Conservation (phyloP, 805 yeast genomes). For the Spathaspora girioi region DNA sequence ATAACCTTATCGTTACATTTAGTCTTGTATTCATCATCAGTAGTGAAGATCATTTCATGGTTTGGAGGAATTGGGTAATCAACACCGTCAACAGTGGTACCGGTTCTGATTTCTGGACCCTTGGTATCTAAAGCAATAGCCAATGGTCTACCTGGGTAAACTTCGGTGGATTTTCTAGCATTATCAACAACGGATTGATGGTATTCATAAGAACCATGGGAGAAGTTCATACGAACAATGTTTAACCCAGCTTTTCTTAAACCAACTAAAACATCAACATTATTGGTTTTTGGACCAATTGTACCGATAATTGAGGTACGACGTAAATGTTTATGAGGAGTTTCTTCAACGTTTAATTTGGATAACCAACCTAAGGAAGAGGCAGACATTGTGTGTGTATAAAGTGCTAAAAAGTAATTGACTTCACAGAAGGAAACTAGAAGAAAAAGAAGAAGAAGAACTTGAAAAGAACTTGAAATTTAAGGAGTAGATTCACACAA, state of each 20-base stretch:
- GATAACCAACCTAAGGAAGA: conserved; percentile 76
- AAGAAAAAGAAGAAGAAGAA: not conserved
- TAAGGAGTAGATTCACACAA: not conserved
- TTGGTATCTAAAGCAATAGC: conserved; percentile 98
- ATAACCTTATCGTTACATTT: conserved; percentile 74
- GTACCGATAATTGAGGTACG: conserved; percentile 98
- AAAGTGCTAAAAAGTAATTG: not conserved
- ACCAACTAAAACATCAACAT: conserved; percentile 75
- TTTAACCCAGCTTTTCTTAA: conserved; percentile 96
- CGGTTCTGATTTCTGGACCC: conserved; percentile 99
- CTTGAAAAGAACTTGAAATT: not conserved
- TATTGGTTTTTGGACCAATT: conserved; percentile 97
- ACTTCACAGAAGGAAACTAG: not conserved
- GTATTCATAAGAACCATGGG: conserved; percentile 97
- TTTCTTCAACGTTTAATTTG: conserved; percentile 64
- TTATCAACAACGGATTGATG: conserved; percentile 96
- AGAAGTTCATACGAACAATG: conserved; percentile 98
- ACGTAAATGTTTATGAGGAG: conserved; percentile 79
- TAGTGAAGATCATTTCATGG: conserved; percentile 91
- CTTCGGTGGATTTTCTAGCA: conserved; percentile 88
- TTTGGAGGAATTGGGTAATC: conserved; percentile 82
- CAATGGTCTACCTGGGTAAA: conserved; percentile 92
- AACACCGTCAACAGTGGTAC: conserved; percentile 75
- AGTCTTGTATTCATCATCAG: conserved; percentile 75
- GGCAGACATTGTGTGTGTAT: conserved; percentile 28